Base-by-base conservation (phyloP, 176 grass and related monocot genomes). In the Cenchrus purpureus region DNA sequence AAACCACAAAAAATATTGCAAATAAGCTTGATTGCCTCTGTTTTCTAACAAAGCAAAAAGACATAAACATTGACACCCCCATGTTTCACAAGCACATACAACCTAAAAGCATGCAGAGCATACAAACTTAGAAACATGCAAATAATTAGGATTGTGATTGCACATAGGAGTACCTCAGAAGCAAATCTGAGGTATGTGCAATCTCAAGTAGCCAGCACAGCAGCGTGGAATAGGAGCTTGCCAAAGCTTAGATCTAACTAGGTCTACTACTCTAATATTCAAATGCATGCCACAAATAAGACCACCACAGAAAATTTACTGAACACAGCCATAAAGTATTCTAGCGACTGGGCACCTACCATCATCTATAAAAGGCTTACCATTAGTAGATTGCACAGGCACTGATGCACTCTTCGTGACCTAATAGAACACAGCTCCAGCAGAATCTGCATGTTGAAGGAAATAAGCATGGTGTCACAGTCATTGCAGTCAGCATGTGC, bases 151-250 rank as follows among this genome's bases (percentile, higher is more conserved):
- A 63, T 63, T 66, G 44, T n/a, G n/a, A 65, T 77, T 12, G 66
- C 22, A 78, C 79, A n/a, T n/a, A n/a, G n/a, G n/a, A n/a, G 49
- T 88, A 89, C 96, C 96, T 92, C 68, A 68, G 75, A 65, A 98
- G 94, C 78, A 98, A 98, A 90, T 85, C 78, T 78, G 86, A 31
- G 91, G 95, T 92, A 65, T 92, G 78, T 77, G 31, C 37, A 73
- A 10, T 4, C n/a, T 69, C 74, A 51, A 17, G 7, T 11, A 15
- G 19, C 7, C 43, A 20, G 40, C 71, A 79, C 9, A 67, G 0
- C 29, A 84, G 28, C 16, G 10, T 28, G 60, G 68, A n/a, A n/a
- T 15, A n/a, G n/a, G n/a, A n/a, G n/a, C n/a, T 66, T 25, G 29
- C 61, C 8, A 58, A 79, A 68, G 50, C 82, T 70, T 74, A 60